Evolutionary conservation across 345 rosid genomes (phyloP), one percentile per base, ranked within the genome.

Genomic region (Eutrema yunnanense): DNA sequence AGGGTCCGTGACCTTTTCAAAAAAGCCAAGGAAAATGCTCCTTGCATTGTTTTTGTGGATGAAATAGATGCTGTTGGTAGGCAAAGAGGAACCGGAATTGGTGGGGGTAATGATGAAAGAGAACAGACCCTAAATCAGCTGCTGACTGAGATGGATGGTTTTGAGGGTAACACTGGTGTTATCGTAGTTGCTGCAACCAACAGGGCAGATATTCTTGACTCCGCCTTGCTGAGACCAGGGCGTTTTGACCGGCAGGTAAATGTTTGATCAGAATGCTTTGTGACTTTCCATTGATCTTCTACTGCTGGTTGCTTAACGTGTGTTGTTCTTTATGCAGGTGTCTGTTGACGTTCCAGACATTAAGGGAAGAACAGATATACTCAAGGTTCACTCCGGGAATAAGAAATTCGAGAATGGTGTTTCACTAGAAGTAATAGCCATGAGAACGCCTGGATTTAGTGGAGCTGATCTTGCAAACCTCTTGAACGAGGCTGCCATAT

Each of bases 401-500:
- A 93, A 93, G 88, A 93, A 90, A 72, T 93, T 93, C 54, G 97
- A 88, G 6, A 87, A 82, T 27, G 97, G 92, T 64, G 98, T 90
- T 37, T 89, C 94, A 46, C 96, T 93, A 73, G 96, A 88, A 41
- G 90, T 90, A 6, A 78, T 93, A 69, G 96, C 98, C 54, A 90
- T 90, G 96, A 84, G 98, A 83, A 93, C 98, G 41, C 98, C 98
- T 54, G 98, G 98, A 59, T 90, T 93, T 67, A 90, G 96, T 34
- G 97, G 98, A 65, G 97, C 98, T 44, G 98, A 93, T 86, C 96
- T 93, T 72, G 98, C 97, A 38, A 93, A 93, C 76, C 98, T 93
- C 71, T 84, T 94, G 79, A 94, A 94, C 47, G 98, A 90, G 77
- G 97, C 97, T 50, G 96, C 98, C 10, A 90, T 94, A 77, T 81